Evolutionary conservation across 1,139 yeast genomes (phyloP).

Genomic region (Debaryomyces singareniensis): DNA sequence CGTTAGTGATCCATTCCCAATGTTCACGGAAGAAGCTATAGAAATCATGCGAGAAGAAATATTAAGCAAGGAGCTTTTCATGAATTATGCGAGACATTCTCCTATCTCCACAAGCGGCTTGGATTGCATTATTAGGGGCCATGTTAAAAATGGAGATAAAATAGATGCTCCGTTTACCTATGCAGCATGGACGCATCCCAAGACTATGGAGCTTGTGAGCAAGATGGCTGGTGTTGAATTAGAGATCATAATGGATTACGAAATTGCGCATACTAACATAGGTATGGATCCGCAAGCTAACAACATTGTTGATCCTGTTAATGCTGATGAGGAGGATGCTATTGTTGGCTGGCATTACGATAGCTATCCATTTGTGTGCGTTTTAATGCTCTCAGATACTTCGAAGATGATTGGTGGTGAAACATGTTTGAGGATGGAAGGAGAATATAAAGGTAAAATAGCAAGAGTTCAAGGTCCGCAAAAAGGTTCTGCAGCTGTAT

Average conservation of each 20-base stretch:
- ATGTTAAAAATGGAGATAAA: constrained; percentile 7
- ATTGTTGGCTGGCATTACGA: constrained; percentile 24
- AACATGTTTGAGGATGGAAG: constrained; percentile 25
- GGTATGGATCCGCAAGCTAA: neutral
- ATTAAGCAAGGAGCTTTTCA: constrained; percentile 18
- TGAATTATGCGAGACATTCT: constrained; percentile 19
- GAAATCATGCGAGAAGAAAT: constrained; percentile 25
- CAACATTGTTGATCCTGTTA: constrained; percentile 1
- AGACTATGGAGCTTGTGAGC: constrained; percentile 13
- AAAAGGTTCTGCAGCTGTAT: constrained; percentile 24
- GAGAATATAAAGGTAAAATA: constrained; percentile 16
- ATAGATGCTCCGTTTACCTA: constrained; percentile 16
- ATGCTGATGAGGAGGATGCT: constrained; percentile 5
- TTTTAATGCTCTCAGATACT: constrained; percentile 24
- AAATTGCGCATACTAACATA: constrained; percentile 21
- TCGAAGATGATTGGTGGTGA: constrained; percentile 27
- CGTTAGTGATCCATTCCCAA: constrained; percentile 24
- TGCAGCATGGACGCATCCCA: constrained; percentile 15
- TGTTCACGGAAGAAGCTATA: constrained; percentile 23
- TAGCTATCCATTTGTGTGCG: constrained; percentile 22
- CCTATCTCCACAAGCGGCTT: constrained; percentile 13
- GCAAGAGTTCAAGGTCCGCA: constrained; percentile 26
- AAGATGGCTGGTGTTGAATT: constrained; percentile 16
- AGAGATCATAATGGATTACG: constrained; percentile 16
- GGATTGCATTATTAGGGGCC: constrained; percentile 27